Conservation (phyloP, 768 basidiomycete species). For the Gautieria morchelliformis region DNA sequence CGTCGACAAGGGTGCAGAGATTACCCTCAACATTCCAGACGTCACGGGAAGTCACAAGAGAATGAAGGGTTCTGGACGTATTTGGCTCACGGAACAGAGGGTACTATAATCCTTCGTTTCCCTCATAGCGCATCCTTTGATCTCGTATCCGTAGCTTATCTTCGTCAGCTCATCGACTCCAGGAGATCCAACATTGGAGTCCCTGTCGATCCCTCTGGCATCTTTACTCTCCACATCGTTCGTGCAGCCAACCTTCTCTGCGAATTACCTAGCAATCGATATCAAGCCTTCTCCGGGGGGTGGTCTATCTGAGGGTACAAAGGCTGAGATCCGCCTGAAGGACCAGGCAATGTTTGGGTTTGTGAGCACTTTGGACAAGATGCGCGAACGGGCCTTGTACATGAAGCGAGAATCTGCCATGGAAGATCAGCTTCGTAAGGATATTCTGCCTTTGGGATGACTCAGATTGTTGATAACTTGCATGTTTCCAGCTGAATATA, state of each 20-base stretch:
- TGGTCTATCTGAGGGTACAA: slow-evolving; percentile 56
- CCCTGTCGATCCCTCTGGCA: slow-evolving; percentile 47
- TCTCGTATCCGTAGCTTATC: slow-evolving; percentile 40
- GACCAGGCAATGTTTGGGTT: slow-evolving; percentile 67
- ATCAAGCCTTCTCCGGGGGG: slow-evolving; percentile 59
- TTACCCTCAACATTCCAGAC: slow-evolving; percentile 44
- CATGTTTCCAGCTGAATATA: not conserved
- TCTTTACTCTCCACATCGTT: slow-evolving; percentile 61
- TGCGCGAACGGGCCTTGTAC: slow-evolving; percentile 63
- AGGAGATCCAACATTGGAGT: slow-evolving; percentile 25
- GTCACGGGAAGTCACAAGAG: no score
- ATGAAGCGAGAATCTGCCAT: slow-evolving; percentile 56
- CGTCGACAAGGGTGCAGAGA: slow-evolving; percentile 48
- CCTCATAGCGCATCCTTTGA: not conserved
- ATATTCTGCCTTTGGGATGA: not conserved
- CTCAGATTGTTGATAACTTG: not conserved
- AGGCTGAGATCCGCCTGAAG: slow-evolving; percentile 57
- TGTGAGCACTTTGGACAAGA: slow-evolving; percentile 63
- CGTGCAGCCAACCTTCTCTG: slow-evolving; percentile 64
- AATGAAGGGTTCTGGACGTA: slow-evolving; percentile 29
- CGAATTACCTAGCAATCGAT: slow-evolving; percentile 59
- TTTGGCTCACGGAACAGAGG: slow-evolving; percentile 64
- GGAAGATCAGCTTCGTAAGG: slow-evolving; percentile 56
- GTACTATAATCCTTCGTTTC: slow-evolving; percentile 31
- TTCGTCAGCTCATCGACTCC: slow-evolving; percentile 29